phyloP scores from a whole-genome alignment of 129 eudicot genomes.

The Flaveria trinervia region DNA sequence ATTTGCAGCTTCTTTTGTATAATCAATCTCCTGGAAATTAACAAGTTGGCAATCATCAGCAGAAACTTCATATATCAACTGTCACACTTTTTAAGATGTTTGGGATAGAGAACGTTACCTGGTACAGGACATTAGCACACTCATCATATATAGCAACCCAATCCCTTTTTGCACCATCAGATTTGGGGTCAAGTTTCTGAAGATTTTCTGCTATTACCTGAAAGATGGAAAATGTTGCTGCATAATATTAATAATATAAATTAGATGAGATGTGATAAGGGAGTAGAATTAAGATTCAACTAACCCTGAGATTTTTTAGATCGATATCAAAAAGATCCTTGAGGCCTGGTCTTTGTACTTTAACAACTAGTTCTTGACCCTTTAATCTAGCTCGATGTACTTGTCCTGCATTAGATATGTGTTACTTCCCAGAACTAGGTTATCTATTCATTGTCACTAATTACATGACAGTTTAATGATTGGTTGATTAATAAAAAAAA shows the following conservation, averaged over 20 bases:
- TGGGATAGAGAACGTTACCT: conserved; percentile 46
- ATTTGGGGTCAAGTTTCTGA: conserved; percentile 95
- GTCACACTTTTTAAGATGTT: conserved; percentile 2
- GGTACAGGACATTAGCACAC: conserved; percentile 95
- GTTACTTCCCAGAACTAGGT: conserved; percentile 11
- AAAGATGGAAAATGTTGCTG: neutral
- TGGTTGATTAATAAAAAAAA: neutral
- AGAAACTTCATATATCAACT: conserved; percentile 12
- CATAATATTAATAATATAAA: neutral
- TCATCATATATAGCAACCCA: conserved; percentile 99
- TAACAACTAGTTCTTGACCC: conserved; percentile 85
- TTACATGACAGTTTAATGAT: conserved; percentile 4
- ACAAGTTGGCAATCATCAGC: conserved; percentile 18
- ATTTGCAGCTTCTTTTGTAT: conserved; percentile 94
- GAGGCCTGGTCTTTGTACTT: conserved; percentile 99
- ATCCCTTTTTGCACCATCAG: conserved; percentile 99
- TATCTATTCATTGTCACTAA: conserved; percentile 19
- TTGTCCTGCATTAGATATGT: conserved; percentile 64
- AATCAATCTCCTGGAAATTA: conserved; percentile 82
- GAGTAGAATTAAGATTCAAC: neutral
- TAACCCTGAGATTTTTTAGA: conserved; percentile 93
- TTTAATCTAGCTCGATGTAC: conserved; percentile 92
- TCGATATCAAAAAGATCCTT: conserved; percentile 96
- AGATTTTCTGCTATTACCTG: conserved; percentile 99
- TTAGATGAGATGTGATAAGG: neutral